Conservation (phyloP, 352 stramenopile species). For the Phytophthora sp. region DNA sequence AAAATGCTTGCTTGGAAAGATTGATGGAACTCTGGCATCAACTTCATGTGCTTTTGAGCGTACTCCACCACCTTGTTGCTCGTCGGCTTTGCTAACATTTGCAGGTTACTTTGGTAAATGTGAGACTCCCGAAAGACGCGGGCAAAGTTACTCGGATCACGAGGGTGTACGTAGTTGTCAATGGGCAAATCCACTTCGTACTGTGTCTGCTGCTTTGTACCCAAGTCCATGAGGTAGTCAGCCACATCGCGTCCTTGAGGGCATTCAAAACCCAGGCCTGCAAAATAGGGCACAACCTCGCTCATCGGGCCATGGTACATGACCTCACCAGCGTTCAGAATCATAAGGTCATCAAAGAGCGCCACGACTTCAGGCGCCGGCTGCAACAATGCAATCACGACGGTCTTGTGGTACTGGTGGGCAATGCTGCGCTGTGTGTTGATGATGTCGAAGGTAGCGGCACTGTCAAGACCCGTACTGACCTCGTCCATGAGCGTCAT, state of each 20-base stretch:
- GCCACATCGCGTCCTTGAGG: conserved; percentile 25
- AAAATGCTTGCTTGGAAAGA: conserved; percentile 26
- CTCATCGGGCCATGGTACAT: conserved; percentile 38
- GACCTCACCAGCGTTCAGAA: conserved; percentile 45
- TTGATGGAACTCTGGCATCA: conserved; percentile 39
- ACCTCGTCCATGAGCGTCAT: conserved; percentile 92
- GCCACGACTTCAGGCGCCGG: conserved; percentile 55
- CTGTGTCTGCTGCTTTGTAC: conserved; percentile 39
- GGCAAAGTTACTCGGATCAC: conserved; percentile 41
- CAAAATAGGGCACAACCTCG: conserved; percentile 35
- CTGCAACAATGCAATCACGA: conserved; percentile 83
- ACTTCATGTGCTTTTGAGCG: conserved; percentile 49
- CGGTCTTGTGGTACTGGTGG: conserved; percentile 41
- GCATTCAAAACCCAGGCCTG: conserved; percentile 24
- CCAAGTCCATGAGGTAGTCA: conserved; percentile 73
- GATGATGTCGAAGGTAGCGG: conserved; percentile 50
- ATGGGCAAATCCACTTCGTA: conserved; percentile 12
- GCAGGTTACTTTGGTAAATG: conserved; percentile 47
- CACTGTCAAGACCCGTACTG: conserved; percentile 89
- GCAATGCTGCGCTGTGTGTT: conserved; percentile 30
- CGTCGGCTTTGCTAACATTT: conserved; percentile 83
- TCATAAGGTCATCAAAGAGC: conserved; percentile 53
- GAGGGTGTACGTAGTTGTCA: conserved; percentile 20
- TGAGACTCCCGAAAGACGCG: conserved; percentile 42
- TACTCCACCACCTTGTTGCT: conserved; percentile 86